Evolutionary conservation across 495 filamentous ascomycete genomes (phyloP), one percentile per base, ranked within the genome.

Genomic region (Penicillium nucicola): DNA sequence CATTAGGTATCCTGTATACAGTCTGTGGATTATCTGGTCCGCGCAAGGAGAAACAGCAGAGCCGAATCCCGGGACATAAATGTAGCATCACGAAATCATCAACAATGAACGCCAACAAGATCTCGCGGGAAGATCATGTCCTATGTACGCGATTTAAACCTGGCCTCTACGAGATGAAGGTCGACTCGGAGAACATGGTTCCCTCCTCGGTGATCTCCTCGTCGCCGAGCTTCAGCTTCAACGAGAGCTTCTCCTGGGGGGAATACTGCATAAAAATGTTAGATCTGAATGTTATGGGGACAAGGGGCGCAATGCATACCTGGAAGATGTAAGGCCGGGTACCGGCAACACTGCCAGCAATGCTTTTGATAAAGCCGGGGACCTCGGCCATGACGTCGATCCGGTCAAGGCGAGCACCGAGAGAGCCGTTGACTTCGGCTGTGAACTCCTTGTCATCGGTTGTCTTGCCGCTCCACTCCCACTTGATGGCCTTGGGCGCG

Each of bases 251-350:
- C 39, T 79, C 61, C 38, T 77, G 68, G 15, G 87, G 85, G 1
- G 75, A 75, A 67, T 82, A 95, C 86, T 92, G 42, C 11, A 55
- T n/a, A 8, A 33, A 7, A 20, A 4, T 13, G 15, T 35, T 14
- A 42, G 17, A 30, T 45, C 12, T 36, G 30, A 34, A 19, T 15
- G 28, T 34, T 18, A 33, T n/a, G 28, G 36, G 43, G 9, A 44
- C 34, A 30, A 30, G 14, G 17, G 14, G 25, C 18, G 23, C 4
- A 7, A 9, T 28, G 22, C 50, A 50, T 65, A 92, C 91, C 81
- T 96, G 92, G 74, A 96, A 98, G 62, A 98, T 97, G 65, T 96
- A 98, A 8, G 93, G 95, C 72, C 88, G 90, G 17, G 93, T 92
- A 52, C 93, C 93, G 2, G 84, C 89, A 35, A 92, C 89, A 36